These are phyloP conservation scores for Athelia sp. DNA, from an alignment of 1,284 basidiomycete genomes.

Conservation along the genomic window DNA sequence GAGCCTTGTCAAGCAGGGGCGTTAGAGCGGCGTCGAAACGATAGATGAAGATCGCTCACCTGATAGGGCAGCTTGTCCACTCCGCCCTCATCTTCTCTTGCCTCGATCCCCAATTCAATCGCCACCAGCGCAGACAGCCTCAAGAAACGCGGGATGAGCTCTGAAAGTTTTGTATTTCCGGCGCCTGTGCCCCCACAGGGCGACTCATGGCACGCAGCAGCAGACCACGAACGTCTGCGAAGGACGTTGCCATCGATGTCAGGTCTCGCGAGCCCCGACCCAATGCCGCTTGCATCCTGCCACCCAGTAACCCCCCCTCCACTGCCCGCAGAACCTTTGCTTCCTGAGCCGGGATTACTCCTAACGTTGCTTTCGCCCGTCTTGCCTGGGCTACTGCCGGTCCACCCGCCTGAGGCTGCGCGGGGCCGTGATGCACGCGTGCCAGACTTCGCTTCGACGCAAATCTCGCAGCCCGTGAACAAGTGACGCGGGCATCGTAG, in stretches of 20 bases:
- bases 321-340: conserved; percentile 24
- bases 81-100: conserved; percentile 37
- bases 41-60: too few species aligned
- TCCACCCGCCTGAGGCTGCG: conserved; percentile 4
- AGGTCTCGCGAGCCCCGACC: conserved; percentile 56
- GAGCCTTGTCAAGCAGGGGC: too few species aligned
- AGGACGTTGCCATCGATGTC: conserved; percentile 49
- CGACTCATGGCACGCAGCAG: conserved; percentile 2
- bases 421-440: not conserved
- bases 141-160: conserved; percentile 68
- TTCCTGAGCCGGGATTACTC: conserved; percentile 23
- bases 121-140: conserved; percentile 70
- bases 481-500: conserved; percentile 69
- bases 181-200: conserved; percentile 16
- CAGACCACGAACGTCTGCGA: conserved; percentile 32
- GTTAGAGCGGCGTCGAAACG: too few species aligned
- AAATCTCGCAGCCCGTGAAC: conserved; percentile 67
- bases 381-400: conserved; percentile 1
- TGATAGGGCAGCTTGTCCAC: conserved; percentile 9
- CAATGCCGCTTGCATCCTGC: conserved; percentile 66
- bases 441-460: conserved; percentile 49
- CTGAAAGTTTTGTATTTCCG: conserved; percentile 60
- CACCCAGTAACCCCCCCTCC: conserved; percentile 61
- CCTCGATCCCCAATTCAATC: conserved; percentile 64
- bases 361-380: conserved; percentile 8